Evolutionary conservation across 148 eudicot species (phyloP), one percentile per base, ranked within the genome.

Genomic region (Fagopyrum tataricum): DNA sequence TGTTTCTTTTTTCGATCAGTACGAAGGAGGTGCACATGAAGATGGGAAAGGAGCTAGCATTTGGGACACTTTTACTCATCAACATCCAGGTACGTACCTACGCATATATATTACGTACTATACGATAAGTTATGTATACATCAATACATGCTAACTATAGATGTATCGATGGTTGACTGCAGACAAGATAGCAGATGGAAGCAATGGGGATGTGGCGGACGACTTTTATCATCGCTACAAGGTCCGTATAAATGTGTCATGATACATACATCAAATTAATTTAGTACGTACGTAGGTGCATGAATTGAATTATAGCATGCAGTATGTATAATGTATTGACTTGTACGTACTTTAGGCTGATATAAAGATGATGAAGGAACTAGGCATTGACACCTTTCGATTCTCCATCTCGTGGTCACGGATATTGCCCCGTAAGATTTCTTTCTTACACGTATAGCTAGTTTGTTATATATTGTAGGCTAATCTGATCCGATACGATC

Each of bases 401-500:
- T 78, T 82, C 71, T 79, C 85, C n/a, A 77, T 82, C 31, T 82
- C 85, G 42, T 82, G 85, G 85, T 37, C 85, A 18, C 31, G 85
- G 17, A 12, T 82, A 9, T 72, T 82, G 70, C 85, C 85, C 48
- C 70, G 85, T 79, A 82, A 62, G 76, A 31, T 31, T 31, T 31
- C 37, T 31, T 31, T 31, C 37, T 31, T 31, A 31, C 37, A 1
- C 37, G 37, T 31, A 31, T 31, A 31, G 2, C 37, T 31, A 31
- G n/a, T n/a, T n/a, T n/a, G n/a, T n/a, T 31, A 31, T 31, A 31
- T 31, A 31, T 31, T n/a, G n/a, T n/a, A n/a, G n/a, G n/a, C n/a
- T n/a, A n/a, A n/a, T 2, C 37, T 3, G 37, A 31, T 31, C 37
- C 31, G 31, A 26, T 26, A 1, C 37, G 37, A 31, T 31, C 37